Conservation (phyloP, 108 stramenopile genomes). For the Tribonema minus region DNA sequence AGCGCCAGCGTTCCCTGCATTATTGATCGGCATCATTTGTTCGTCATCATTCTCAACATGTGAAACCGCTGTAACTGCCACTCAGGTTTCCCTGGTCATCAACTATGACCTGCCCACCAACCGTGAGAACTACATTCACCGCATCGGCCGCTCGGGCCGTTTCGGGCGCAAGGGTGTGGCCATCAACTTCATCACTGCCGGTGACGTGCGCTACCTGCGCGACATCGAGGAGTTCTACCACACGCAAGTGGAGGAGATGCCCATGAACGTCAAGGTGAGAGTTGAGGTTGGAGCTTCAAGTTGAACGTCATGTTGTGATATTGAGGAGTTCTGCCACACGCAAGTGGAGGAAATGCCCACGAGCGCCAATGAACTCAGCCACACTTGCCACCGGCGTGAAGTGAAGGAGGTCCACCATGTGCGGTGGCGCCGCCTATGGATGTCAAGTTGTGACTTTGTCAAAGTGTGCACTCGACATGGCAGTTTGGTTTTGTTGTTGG, state of each 20-base stretch:
- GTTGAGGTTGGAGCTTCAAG: no score
- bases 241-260: slow-evolving; percentile 97
- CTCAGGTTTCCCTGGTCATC: slow-evolving; percentile 92
- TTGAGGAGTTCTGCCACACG: slow-evolving; percentile 98
- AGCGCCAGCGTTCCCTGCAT: background rate
- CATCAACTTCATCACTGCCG: slow-evolving; percentile 97
- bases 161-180: slow-evolving; percentile 99
- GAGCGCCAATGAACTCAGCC: no score
- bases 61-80: no score
- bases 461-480: no score
- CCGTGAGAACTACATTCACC: slow-evolving; percentile 99
- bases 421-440: no score
- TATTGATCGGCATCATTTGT: no score
- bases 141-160: slow-evolving; percentile 98
- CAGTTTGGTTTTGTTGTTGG: no score
- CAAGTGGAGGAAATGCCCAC: slow-evolving; percentile 92
- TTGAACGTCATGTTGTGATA: no score
- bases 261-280: slow-evolving; percentile 56
- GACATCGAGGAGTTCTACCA: slow-evolving; percentile 99
- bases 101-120: slow-evolving; percentile 99
- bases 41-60: no score
- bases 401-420: slow-evolving; percentile 99
- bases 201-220: slow-evolving; percentile 93
- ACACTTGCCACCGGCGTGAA: no score
- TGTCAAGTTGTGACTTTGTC: no score